Conservation (phyloP, 2,329 filamentous ascomycete species). For the Capronia coronata region DNA sequence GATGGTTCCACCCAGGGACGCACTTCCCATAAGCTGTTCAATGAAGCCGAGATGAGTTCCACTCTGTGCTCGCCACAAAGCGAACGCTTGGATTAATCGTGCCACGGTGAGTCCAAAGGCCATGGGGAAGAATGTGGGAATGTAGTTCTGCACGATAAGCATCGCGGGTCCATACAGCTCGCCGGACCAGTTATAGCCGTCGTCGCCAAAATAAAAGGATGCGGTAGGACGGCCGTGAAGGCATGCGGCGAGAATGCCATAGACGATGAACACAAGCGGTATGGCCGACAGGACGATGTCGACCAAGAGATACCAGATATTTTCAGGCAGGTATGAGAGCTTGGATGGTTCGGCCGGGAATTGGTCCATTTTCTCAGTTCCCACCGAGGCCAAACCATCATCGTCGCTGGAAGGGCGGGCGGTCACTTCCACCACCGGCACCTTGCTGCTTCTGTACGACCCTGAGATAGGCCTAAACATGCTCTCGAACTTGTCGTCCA, state of each 20-base stretch:
- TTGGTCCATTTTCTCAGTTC: neutral
- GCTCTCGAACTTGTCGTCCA: neutral
- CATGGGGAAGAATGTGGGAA: constrained; percentile 6
- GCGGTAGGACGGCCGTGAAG: constrained; percentile 2
- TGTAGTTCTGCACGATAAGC: constrained; percentile 6
- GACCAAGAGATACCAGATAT: neutral
- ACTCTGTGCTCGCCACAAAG: constrained; percentile 1
- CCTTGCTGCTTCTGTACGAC: neutral
- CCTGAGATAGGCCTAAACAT: neutral
- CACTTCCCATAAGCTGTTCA: constrained; percentile 4
- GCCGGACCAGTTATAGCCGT: constrained; percentile 5
- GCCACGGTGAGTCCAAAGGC: constrained; percentile 1
- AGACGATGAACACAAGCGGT: constrained; percentile 3
- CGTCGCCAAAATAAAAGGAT: constrained; percentile 6
- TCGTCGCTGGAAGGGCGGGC: neutral
- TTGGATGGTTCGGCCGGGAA: neutral
- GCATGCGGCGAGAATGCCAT: constrained; percentile 1
- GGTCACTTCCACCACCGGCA: neutral
- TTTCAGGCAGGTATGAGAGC: neutral
- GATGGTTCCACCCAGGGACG: constrained; percentile 2
- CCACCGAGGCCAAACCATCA: neutral
- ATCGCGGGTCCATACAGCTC: constrained; percentile 3
- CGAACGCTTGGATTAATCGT: constrained; percentile 1
- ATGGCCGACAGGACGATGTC: neutral
- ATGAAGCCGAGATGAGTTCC: constrained; percentile 2